These are phyloP conservation scores for Thraustochytrium sp. DNA, from an alignment of 352 stramenopile species.

Conservation along the genomic window DNA sequence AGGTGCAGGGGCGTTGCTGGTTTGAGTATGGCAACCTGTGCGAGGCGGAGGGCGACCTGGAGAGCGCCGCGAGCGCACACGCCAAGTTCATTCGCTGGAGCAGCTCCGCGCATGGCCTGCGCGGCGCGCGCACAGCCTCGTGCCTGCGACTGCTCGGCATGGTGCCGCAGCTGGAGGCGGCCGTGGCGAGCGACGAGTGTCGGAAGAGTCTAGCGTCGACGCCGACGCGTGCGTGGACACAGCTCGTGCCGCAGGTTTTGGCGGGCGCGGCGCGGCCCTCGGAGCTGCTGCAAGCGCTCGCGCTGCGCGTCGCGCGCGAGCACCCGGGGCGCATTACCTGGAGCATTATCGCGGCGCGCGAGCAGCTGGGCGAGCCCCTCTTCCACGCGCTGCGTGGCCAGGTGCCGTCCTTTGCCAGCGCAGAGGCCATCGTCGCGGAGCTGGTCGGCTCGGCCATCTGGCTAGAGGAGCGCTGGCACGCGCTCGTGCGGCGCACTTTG, in stretches of 20 bases:
- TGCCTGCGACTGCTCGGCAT: constrained; percentile 6
- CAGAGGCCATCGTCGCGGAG: constrained; percentile 16
- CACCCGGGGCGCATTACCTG: constrained; percentile 7
- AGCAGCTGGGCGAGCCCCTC: neutral
- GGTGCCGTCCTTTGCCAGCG: neutral
- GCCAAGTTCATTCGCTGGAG: constrained; percentile 6
- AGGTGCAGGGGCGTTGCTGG: neutral
- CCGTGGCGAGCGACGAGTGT: neutral
- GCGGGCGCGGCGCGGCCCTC: neutral
- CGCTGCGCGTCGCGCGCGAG: neutral
- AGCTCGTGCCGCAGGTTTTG: constrained; percentile 1
- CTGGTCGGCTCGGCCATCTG: neutral
- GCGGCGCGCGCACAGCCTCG: neutral
- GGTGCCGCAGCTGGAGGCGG: constrained; percentile 6
- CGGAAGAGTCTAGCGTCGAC: neutral
- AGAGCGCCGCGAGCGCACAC: neutral
- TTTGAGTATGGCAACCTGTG: neutral
- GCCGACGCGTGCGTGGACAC: neutral
- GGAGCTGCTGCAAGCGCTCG: neutral
- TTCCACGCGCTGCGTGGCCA: neutral
- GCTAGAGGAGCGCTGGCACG: constrained; percentile 21
- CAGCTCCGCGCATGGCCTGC: neutral
- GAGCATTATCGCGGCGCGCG: neutral
- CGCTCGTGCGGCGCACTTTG: neutral
- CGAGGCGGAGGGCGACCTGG: neutral